phyloP scores from a whole-genome alignment of 2,329 filamentous ascomycete genomes.

The Ophioceras dolichostomum region DNA sequence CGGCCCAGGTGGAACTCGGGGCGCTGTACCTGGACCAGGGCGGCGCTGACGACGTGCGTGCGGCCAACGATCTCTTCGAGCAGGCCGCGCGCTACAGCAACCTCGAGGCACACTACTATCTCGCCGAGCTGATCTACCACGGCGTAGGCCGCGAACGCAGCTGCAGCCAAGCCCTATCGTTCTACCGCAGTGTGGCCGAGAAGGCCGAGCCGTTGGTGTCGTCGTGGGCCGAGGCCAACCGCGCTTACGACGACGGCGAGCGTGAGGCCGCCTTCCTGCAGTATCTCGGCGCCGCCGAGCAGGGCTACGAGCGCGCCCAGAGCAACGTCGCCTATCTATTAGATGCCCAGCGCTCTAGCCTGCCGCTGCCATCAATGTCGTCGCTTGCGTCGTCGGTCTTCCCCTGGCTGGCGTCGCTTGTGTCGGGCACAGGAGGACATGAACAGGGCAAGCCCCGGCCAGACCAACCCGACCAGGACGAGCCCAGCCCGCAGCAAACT shows the following conservation, averaged over 20 bases:
- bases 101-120: slow-evolving; percentile 84
- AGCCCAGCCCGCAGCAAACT: not conserved
- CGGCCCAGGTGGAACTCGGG: slow-evolving; percentile 73
- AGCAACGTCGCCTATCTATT: slow-evolving; percentile 83
- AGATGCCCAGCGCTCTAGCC: slow-evolving; percentile 55
- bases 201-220: slow-evolving; percentile 62
- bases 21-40: slow-evolving; percentile 81
- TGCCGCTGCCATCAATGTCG: slow-evolving; percentile 42
- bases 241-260: slow-evolving; percentile 68
- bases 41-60: slow-evolving; percentile 51
- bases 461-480: not conserved
- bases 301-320: slow-evolving; percentile 82
- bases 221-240: slow-evolving; percentile 71
- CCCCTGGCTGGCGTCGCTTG: no score
- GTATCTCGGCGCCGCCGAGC: slow-evolving; percentile 81
- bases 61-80: slow-evolving; percentile 79
- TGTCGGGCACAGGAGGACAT: no score
- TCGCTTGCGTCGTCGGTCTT: slow-evolving; percentile 36
- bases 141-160: slow-evolving; percentile 70
- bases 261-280: slow-evolving; percentile 67
- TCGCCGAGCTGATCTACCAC: slow-evolving; percentile 75
- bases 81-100: slow-evolving; percentile 70
- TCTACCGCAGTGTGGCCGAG: slow-evolving; percentile 73
- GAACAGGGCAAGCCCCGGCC: slow-evolving; percentile 13
- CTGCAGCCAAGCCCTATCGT: slow-evolving; percentile 63